Base-by-base conservation (phyloP, 305 asterid species). In the Fraxinus xanthoxyloides region DNA sequence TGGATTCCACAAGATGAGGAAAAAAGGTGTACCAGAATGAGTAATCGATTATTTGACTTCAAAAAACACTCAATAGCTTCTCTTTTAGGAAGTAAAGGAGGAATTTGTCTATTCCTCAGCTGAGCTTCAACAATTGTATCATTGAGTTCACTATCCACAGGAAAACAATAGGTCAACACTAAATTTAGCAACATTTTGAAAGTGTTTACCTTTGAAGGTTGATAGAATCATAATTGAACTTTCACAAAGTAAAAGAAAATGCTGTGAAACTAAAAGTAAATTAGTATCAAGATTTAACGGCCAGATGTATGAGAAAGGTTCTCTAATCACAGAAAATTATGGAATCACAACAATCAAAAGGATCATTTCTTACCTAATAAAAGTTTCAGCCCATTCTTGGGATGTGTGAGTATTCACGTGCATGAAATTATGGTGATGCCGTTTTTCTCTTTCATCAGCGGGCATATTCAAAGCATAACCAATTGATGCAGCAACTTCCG, bases 351-450 rank as follows among this genome's bases (percentile, higher is more conserved):
- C 46, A 13, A 69, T 43, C 61, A 81, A 30, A 43, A 17, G 23
- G 59, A 51, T 9, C 24, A 32, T 65, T 65, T 76, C 72, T n/a
- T 85, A 93, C 98, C 98, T 92, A 73, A 93, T 95, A 82, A 95
- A 95, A 63, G 98, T 93, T 92, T 92, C 98, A 4, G 98, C 98
- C 98, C 98, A 95, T 89, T 92, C 97, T 83, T 91, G 97, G 67
- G 98, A 92, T 23, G 98, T 95, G 88, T 93, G 98, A 87, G 95
- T 88, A 46, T 95, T 91, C 77, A 95, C 90, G 79, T 93, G 97
- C 46, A 87, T 90, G 90, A 93, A 95, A 84, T 95, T 95, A 84
- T 92, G 98, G 48, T 79, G 91, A 83, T 95, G 98, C 7, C 98
- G 87, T 89, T 95, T 95, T 81, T 93, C 95, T 88, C 98, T 88